Conservation (phyloP, 2,329 filamentous ascomycete genomes). For the Penicillium polonicum region DNA sequence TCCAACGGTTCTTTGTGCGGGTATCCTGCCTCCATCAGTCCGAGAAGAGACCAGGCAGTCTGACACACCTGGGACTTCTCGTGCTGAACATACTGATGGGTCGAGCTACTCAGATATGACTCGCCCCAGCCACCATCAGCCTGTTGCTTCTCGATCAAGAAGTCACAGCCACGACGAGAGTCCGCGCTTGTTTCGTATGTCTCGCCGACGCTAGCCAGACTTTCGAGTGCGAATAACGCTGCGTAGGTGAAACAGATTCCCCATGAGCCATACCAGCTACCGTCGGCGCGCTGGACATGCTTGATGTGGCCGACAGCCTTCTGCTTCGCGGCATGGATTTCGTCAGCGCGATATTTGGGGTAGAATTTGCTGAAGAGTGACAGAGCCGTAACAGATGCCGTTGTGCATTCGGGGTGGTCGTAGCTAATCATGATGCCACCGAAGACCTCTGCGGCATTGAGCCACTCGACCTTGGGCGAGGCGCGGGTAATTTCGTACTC, state of each 20-base stretch:
- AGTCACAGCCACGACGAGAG: slow-evolving; percentile 75
- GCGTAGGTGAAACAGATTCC: slow-evolving; percentile 98
- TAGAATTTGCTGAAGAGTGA: slow-evolving; percentile 78
- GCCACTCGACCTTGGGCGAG: slow-evolving; percentile 72
- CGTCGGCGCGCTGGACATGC: slow-evolving; percentile 71
- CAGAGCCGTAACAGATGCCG: slow-evolving; percentile 84
- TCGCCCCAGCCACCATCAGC: slow-evolving; percentile 95
- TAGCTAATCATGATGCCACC: slow-evolving; percentile 98
- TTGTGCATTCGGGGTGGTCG: slow-evolving; percentile 97
- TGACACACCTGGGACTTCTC: slow-evolving; percentile 85
- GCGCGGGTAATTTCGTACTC: slow-evolving; percentile 86
- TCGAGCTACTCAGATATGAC: slow-evolving; percentile 83
- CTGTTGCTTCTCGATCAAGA: slow-evolving; percentile 80
- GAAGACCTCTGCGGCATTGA: slow-evolving; percentile 97
- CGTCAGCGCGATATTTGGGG: slow-evolving; percentile 72
- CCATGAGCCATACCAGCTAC: slow-evolving; percentile 98
- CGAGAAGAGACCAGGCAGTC: slow-evolving; percentile 87
- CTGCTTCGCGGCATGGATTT: slow-evolving; percentile 71
- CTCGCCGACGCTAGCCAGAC: slow-evolving; percentile 77
- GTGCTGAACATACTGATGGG: slow-evolving; percentile 72
- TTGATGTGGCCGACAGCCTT: slow-evolving; percentile 82
- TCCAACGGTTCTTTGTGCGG: slow-evolving; percentile 70
- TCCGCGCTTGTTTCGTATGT: slow-evolving; percentile 71
- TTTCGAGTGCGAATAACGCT: slow-evolving; percentile 92
- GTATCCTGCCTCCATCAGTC: slow-evolving; percentile 77